Conservation (phyloP, 345 rosid genomes). For the Garcia nutans region DNA sequence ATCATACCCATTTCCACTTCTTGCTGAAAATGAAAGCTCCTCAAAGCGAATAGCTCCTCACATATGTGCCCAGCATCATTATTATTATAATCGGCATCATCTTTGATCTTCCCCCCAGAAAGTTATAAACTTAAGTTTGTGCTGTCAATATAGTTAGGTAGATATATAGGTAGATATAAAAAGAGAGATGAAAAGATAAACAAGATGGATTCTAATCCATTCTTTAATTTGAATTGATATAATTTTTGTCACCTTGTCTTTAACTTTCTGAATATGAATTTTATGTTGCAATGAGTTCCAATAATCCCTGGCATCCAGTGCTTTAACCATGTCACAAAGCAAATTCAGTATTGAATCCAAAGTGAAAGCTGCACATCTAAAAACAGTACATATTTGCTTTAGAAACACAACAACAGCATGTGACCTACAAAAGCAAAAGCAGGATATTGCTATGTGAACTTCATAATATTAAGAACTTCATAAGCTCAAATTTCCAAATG, state of each 20-base stretch:
- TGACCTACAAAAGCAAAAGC: not conserved
- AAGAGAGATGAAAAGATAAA: not conserved
- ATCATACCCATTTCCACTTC: not conserved
- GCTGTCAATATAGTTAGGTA: not conserved
- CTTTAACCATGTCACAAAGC: not conserved
- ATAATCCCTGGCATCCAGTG: not conserved
- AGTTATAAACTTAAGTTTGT: not conserved
- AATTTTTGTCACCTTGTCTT: not conserved
- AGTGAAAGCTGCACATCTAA: no score
- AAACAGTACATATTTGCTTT: no score
- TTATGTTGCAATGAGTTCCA: not conserved
- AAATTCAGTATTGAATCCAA: not conserved
- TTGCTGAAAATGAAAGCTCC: constrained; percentile 1
- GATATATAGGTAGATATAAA: not conserved
- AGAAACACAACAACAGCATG: no score
- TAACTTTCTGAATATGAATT: not conserved
- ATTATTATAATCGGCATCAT: not conserved
- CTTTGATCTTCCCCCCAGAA: not conserved
- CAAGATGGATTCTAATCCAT: not conserved
- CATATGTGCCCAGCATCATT: not conserved
- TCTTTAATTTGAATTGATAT: no score
- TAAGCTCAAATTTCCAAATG: not conserved
- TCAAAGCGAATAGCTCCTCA: not conserved
- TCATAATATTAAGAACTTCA: not conserved
- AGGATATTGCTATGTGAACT: not conserved